Percentiles rank a stretch among this genome's conserved stretches.
Evolutionary conservation across 495 filamentous ascomycete genomes (phyloP).

Genomic region (Evernia prunastri): DNA sequence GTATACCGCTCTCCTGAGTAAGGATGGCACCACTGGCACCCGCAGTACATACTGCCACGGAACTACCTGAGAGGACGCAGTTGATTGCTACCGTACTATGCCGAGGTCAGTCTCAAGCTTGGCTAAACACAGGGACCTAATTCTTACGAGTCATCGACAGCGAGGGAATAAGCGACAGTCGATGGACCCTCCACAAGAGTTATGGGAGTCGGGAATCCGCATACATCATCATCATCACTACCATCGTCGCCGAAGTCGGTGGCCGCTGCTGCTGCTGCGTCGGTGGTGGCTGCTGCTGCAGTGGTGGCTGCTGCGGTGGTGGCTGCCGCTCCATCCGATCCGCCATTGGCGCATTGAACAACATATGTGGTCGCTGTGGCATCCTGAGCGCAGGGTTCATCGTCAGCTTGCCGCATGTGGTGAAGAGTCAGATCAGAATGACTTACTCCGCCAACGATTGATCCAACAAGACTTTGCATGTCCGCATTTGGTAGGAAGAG

Average conservation of each 20-base stretch:
- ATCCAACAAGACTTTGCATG: constrained; percentile 4
- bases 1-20: background rate
- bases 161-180: background rate
- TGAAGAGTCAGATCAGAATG: background rate
- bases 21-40: background rate
- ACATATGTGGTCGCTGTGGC: constrained; percentile 8
- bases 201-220: constrained; percentile 1
- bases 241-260: background rate
- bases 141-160: background rate
- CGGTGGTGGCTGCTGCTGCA: background rate
- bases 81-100: background rate
- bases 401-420: background rate
- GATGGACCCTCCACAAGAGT: constrained; percentile 14
- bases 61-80: constrained; percentile 8
- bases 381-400: background rate
- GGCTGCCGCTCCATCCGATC: background rate
- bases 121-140: too few relatives aligned
- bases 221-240: background rate
- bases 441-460: constrained; percentile 11
- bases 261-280: background rate
- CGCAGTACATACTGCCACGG: constrained; percentile 4
- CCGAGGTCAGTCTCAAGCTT: background rate
- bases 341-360: constrained; percentile 3
- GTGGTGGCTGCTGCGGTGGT: background rate
- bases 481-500: background rate